Evolutionary conservation across 2,329 filamentous ascomycete genomes (phyloP).

Genomic region (Penicillium sclerotiorum): DNA sequence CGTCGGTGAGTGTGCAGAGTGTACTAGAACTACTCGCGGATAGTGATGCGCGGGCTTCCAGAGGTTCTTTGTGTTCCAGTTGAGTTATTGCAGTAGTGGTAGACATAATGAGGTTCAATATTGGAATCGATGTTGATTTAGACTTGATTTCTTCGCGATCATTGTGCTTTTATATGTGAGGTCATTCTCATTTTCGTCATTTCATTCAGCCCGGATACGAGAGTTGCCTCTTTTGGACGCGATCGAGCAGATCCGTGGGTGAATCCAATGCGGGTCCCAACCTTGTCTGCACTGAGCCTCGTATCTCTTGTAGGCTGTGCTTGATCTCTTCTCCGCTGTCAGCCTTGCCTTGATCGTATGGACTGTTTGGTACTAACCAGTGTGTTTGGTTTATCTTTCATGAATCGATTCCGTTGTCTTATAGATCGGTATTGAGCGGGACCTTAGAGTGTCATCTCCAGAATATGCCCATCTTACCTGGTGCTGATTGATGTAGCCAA

Average conservation of each 20-base stretch:
- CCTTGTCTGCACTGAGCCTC: neutral
- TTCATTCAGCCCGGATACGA: conserved; percentile 22
- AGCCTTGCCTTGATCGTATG: neutral
- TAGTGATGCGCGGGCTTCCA: conserved; percentile 11
- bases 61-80: conserved; percentile 9
- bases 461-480: neutral
- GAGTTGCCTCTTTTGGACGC: conserved; percentile 21
- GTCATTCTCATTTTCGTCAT: neutral
- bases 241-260: conserved; percentile 1
- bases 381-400: too few species aligned
- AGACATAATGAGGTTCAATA: neutral
- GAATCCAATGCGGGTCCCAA: conserved; percentile 3
- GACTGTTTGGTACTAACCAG: too few species aligned
- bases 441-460: neutral
- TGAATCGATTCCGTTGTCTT: too few species aligned
- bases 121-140: neutral
- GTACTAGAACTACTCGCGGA: conserved; percentile 14
- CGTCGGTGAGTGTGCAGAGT: conserved; percentile 9
- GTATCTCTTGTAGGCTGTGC: neutral
- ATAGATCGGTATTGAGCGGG: too few species aligned
- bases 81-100: conserved; percentile 10
- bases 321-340: neutral
- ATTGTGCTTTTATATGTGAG: neutral
- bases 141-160: neutral
- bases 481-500: neutral